Evolutionary conservation across 352 stramenopile species (phyloP).

Genomic region (Pythium graminicola): DNA sequence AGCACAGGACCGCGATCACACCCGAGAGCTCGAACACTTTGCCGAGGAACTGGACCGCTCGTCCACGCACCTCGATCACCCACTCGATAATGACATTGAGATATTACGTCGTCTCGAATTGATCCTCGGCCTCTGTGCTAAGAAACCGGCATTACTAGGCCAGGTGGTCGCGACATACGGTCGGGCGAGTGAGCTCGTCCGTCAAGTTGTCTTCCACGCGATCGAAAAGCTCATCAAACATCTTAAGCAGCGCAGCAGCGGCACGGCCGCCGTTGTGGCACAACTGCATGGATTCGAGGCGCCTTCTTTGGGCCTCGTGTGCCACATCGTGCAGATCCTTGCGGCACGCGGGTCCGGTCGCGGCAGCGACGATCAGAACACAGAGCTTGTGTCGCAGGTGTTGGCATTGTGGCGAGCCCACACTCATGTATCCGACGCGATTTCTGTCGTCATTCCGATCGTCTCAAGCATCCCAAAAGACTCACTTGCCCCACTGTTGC

Average conservation of each 20-base stretch:
- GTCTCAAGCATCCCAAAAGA: constrained; percentile 49
- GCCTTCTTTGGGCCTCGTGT: constrained; percentile 56
- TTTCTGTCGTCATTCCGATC: constrained; percentile 65
- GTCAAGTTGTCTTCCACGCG: constrained; percentile 61
- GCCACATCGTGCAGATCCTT: constrained; percentile 73
- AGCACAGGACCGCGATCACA: constrained; percentile 2
- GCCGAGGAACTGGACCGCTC: constrained; percentile 27
- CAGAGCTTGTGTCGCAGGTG: constrained; percentile 57
- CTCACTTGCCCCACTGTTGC: constrained; percentile 54
- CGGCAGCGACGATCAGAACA: constrained; percentile 20
- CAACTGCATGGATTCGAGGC: constrained; percentile 62
- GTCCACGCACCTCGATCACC: constrained; percentile 11
- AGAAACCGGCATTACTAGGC: constrained; percentile 56
- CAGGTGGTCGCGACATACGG: constrained; percentile 59
- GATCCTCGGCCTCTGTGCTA: constrained; percentile 65
- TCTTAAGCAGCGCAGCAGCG: constrained; percentile 50
- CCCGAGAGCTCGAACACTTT: constrained; percentile 34
- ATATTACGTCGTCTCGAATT: constrained; percentile 65
- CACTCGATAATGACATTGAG: constrained; percentile 42
- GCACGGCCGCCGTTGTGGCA: constrained; percentile 48
- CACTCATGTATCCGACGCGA: constrained; percentile 47
- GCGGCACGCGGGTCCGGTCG: constrained; percentile 25
- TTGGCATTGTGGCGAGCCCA: constrained; percentile 57
- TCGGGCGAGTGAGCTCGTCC: constrained; percentile 48
- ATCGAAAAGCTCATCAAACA: constrained; percentile 86